Evolutionary conservation across 495 filamentous ascomycete species (phyloP).

Genomic region (Cercophora samala): DNA sequence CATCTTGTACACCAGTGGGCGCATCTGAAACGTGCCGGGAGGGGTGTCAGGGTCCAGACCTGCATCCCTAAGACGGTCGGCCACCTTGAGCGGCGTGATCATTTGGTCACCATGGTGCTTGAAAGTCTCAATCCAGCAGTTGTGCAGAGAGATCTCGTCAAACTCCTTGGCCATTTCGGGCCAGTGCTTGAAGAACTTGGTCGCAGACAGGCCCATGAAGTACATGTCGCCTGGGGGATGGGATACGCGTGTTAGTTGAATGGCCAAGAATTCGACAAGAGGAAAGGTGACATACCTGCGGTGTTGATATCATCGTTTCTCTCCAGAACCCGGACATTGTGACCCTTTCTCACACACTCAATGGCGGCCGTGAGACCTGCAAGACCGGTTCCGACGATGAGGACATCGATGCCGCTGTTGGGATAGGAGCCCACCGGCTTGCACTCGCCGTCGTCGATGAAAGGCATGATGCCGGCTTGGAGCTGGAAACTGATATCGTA

Average conservation of each 20-base stretch:
- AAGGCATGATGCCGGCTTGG: constrained; percentile 28
- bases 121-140: constrained; percentile 51
- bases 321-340: constrained; percentile 58
- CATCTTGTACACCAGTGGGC: constrained; percentile 56
- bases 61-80: constrained; percentile 39
- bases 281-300: constrained; percentile 26
- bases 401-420: constrained; percentile 51
- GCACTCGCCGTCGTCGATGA: constrained; percentile 24
- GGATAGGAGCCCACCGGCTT: constrained; percentile 42
- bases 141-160: constrained; percentile 43
- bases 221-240: constrained; percentile 52
- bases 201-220: constrained; percentile 50
- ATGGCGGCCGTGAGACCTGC: constrained; percentile 62
- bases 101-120: constrained; percentile 53
- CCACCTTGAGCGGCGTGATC: constrained; percentile 37
- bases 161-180: constrained; percentile 52
- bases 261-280: not conserved
- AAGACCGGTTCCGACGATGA: constrained; percentile 62
- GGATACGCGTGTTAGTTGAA: not conserved
- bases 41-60: constrained; percentile 38
- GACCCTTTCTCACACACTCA: constrained; percentile 62
- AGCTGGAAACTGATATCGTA: not conserved
- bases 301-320: constrained; percentile 43
- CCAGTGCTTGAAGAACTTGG: constrained; percentile 54
- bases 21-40: constrained; percentile 43